Evolutionary conservation across 1,284 basidiomycete genomes (phyloP).

Genomic region (Fomitopsis palustris): DNA sequence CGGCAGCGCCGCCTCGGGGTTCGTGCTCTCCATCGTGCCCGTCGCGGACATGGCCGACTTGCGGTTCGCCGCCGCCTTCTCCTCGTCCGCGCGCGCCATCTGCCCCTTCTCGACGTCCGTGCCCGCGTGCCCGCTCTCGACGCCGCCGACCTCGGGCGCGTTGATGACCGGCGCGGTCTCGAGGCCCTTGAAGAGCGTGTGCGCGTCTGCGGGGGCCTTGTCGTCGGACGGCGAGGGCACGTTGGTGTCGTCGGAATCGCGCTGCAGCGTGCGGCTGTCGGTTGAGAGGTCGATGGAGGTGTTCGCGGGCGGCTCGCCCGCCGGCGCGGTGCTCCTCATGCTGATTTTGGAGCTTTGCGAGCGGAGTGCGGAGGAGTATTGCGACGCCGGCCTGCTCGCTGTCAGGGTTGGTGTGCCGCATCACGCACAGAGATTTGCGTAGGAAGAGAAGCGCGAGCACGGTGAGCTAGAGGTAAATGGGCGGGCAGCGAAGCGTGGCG

Average conservation of each 20-base stretch:
- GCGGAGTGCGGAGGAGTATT: not conserved
- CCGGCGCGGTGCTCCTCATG: not conserved
- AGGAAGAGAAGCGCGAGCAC: not conserved
- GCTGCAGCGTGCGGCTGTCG: not conserved
- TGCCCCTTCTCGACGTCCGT: not conserved
- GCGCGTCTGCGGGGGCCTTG: not conserved
- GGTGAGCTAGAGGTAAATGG: not conserved
- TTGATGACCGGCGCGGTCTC: not conserved
- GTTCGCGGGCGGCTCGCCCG: not conserved
- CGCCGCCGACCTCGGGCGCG: not conserved
- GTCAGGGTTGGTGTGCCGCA: too few relatives aligned
- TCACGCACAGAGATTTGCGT: not conserved
- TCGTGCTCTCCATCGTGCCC: not conserved
- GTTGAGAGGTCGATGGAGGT: not conserved
- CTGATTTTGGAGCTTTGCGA: not conserved
- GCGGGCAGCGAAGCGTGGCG: not conserved
- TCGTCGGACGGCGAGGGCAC: not conserved
- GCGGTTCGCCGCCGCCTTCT: not conserved
- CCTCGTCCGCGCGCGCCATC: not conserved
- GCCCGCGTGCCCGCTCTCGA: not conserved
- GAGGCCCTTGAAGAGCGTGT: not conserved
- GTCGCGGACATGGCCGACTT: not conserved
- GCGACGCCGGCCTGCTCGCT: too few relatives aligned
- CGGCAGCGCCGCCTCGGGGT: not conserved
- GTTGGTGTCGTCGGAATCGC: not conserved